These are phyloP conservation scores for Babesia ovis DNA, from an alignment of 169 alveolate species.

Conservation along the genomic window DNA sequence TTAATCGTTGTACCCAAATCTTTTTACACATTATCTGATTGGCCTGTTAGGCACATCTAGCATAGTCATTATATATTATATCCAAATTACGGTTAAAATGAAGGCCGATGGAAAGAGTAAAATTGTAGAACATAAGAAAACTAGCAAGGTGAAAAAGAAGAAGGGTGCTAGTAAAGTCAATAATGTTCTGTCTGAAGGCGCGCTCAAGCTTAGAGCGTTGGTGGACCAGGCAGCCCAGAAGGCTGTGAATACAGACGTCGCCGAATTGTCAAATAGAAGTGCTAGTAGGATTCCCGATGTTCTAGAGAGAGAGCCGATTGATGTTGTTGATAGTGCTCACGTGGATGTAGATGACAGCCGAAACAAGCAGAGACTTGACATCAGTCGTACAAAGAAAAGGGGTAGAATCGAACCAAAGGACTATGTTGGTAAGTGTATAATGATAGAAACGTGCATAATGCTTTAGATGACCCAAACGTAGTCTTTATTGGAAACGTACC, in stretches of 20 bases:
- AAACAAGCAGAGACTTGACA: background rate
- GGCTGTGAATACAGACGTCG: background rate
- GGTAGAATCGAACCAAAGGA: constrained; percentile 2
- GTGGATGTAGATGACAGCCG: background rate
- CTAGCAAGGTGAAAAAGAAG: background rate
- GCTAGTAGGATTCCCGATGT: background rate
- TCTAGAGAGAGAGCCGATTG: background rate
- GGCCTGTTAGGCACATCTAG: too few relatives aligned
- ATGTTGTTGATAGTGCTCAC: background rate
- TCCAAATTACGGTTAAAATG: background rate
- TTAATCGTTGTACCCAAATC: background rate
- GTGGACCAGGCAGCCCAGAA: constrained; percentile 9
- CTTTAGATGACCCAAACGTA: constrained; percentile 52
- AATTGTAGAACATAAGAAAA: background rate
- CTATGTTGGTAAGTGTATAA: constrained; percentile 4
- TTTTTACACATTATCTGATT: background rate
- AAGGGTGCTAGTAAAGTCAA: background rate
- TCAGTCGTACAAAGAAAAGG: background rate
- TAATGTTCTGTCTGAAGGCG: constrained; percentile 14
- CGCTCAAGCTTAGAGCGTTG: constrained; percentile 15
- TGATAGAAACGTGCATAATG: background rate
- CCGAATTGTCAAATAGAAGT: background rate
- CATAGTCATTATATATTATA: background rate
- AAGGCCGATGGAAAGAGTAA: background rate
- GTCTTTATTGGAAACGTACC: constrained; percentile 72